Base-by-base conservation (phyloP, 1,284 basidiomycete species). In the Coriolopsis trogii region DNA sequence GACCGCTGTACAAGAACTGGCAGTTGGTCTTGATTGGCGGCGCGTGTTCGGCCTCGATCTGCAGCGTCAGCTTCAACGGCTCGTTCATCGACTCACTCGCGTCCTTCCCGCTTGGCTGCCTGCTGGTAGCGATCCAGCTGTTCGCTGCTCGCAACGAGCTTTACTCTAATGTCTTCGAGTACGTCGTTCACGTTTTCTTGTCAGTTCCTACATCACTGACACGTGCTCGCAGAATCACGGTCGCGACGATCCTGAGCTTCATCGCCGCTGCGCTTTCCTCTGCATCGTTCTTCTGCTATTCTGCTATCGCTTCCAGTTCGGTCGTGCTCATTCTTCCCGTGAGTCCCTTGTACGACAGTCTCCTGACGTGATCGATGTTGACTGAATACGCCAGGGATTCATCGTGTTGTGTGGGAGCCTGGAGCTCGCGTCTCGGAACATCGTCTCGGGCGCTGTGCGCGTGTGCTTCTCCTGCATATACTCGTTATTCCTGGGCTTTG, bases 241-340 rank as follows among this genome's bases (percentile, higher is more conserved):
- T 93, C 49, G 86, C 91, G 1, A 89, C 83, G 3, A 70, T 84
- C 38, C 79, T 95, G 67, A 92, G 90, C 65, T 96, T 96, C 70
- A 63, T 94, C 40, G 79, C 92, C 5, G 91, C 89, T 20, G 89
- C 84, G 2, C 72, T 94, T 39, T 86, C 89, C 1, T 79, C 84
- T n/a, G 83, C 85, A 0, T 70, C 76, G 20, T 74, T 79, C 46
- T 89, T 95, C 56, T 96, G 94, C 72, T 96, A 93, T 66, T 87
- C 92, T 3, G 88, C 93, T 2, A 77, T 96, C 49, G 89, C 91
- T 0, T 92, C 91, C 3, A 82, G 84, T 15, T 89, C 91, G 3
- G 87, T 95, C 53, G 93, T 95, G 4, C 78, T 95, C 45, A 96
- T 96, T 61, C 77, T 96, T 4, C 94, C 91, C 12, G 85, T 87